Evolutionary conservation across 768 basidiomycete species (phyloP).

Genomic region (Agaricus blazei): DNA sequence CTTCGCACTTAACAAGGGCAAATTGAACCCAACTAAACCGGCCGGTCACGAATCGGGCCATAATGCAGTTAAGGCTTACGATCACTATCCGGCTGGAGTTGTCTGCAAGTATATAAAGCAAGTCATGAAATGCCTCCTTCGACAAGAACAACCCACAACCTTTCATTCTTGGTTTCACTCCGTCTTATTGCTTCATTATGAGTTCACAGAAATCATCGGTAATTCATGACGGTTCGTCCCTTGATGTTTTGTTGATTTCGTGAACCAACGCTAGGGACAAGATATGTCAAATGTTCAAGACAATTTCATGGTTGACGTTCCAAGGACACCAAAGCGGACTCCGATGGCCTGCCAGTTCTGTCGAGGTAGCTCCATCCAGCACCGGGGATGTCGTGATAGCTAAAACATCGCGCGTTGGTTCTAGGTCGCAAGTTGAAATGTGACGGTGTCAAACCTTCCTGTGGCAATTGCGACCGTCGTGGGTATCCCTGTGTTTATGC

Average conservation of each 20-base stretch:
- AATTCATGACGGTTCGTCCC: neutral
- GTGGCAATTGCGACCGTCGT: slow-evolving; percentile 61
- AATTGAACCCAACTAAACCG: slow-evolving; percentile 5
- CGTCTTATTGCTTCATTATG: neutral
- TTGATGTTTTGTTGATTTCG: neutral
- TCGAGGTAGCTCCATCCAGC: slow-evolving; percentile 38
- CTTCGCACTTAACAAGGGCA: slow-evolving; percentile 8
- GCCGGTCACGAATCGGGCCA: neutral
- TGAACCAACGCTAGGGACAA: neutral
- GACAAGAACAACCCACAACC: neutral
- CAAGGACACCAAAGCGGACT: slow-evolving; percentile 37
- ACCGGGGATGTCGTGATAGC: neutral
- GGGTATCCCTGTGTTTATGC: slow-evolving; percentile 53
- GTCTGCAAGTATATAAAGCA: neutral
- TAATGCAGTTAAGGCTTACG: neutral
- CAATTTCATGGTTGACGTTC: slow-evolving; percentile 11
- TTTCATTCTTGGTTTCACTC: neutral
- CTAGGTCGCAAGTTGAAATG: slow-evolving; percentile 44
- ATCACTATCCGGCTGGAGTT: neutral
- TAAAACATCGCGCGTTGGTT: neutral
- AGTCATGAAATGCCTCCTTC: neutral
- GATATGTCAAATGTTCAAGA: neutral
- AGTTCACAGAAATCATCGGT: slow-evolving; percentile 1
- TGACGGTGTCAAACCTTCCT: slow-evolving; percentile 58
- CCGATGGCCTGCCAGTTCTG: slow-evolving; percentile 77